Evolutionary conservation across 139 green algal species (phyloP).

Genomic region (Mychonastes homosphaera): DNA sequence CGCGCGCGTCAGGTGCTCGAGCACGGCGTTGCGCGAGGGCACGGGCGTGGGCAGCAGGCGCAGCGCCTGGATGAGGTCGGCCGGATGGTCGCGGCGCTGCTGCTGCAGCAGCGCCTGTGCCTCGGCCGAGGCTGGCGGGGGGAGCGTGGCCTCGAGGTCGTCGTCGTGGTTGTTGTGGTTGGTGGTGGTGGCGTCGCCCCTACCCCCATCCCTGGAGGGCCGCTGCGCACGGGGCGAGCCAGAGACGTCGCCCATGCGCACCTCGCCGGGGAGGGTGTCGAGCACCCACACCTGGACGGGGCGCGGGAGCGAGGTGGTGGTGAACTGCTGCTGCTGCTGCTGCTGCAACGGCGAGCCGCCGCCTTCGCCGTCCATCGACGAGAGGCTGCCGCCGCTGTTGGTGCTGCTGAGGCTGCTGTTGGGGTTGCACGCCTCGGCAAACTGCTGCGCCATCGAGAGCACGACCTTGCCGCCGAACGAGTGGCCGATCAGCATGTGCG

Average conservation of each 20-base stretch:
- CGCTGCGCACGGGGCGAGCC: too few species aligned
- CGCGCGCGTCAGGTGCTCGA: conserved; percentile 27
- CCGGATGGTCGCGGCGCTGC: conserved; percentile 56
- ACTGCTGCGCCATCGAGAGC: conserved; percentile 83
- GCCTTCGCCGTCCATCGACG: conserved; percentile 87
- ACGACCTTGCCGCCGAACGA: conserved; percentile 88
- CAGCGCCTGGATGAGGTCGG: conserved; percentile 62
- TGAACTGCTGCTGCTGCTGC: too few species aligned
- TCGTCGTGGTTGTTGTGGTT: too few species aligned
- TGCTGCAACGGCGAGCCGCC: conserved; percentile 81
- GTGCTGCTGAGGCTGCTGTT: too few species aligned
- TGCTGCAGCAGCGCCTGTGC: too few species aligned
- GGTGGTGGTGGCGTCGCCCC: too few species aligned
- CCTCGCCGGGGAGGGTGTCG: conserved; percentile 72
- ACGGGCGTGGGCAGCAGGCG: conserved; percentile 52
- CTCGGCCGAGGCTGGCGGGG: too few species aligned
- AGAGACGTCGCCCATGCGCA: conserved; percentile 33
- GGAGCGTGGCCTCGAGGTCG: too few species aligned
- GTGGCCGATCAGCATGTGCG: conserved; percentile 79
- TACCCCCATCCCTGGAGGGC: too few species aligned
- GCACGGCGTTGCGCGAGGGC: conserved; percentile 33
- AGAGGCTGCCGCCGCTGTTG: too few species aligned
- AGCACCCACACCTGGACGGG: conserved; percentile 88
- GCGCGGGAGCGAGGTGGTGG: conserved; percentile 40
- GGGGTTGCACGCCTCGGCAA: too few species aligned